Conservation (phyloP, 2,329 filamentous ascomycete genomes). For the Aspergillus neotritici region DNA sequence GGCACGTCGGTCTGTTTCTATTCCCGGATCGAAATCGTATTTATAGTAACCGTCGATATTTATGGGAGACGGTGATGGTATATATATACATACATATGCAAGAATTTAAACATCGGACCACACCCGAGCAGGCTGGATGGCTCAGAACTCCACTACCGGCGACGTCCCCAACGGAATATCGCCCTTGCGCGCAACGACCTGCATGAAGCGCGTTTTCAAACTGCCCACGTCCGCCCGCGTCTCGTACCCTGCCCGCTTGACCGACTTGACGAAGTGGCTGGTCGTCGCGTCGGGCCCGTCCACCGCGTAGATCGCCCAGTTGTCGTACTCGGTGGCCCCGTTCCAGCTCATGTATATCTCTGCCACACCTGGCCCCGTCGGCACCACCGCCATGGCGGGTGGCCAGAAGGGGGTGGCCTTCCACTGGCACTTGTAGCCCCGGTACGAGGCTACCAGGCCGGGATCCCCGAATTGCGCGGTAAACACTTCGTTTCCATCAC, state of each 20-base stretch:
- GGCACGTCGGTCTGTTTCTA: no score
- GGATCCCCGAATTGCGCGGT: conserved; percentile 29
- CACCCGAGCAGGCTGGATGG: neutral
- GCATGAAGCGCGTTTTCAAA: conserved; percentile 17
- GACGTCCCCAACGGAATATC: conserved; percentile 20
- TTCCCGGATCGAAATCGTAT: no score
- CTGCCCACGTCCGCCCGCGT: conserved; percentile 15
- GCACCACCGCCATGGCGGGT: conserved; percentile 19
- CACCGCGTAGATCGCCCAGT: conserved; percentile 31
- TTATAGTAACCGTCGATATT: no score
- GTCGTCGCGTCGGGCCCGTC: conserved; percentile 14
- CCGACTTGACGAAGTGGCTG: conserved; percentile 16
- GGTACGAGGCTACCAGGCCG: conserved; percentile 30
- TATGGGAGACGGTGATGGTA: neutral
- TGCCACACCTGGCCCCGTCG: conserved; percentile 12
- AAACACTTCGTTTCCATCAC: conserved; percentile 25
- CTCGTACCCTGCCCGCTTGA: conserved; percentile 27
- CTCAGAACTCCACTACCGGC: conserved; percentile 11
- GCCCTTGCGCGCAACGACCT: conserved; percentile 27
- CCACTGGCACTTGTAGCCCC: conserved; percentile 33
- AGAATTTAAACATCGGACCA: conserved; percentile 1
- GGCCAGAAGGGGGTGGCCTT: conserved; percentile 27
- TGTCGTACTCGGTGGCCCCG: conserved; percentile 33
- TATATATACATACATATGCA: conserved; percentile 2
- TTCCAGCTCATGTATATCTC: conserved; percentile 37